phyloP scores from a whole-genome alignment of 805 yeast species.

The Wickerhamiella kurtzmanii region DNA sequence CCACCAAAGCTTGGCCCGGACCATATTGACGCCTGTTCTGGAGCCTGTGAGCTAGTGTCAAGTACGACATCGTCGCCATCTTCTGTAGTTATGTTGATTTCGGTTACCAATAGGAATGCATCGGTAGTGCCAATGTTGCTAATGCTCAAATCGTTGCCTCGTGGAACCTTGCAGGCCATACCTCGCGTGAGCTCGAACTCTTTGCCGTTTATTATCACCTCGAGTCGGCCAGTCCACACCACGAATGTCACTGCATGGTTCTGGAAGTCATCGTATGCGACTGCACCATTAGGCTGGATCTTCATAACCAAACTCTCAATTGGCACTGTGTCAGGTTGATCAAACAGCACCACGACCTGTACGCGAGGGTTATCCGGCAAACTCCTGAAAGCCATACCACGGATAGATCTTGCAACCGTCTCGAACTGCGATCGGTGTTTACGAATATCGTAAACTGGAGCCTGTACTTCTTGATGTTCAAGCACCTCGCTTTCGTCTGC shows the following conservation, averaged over 20 bases:
- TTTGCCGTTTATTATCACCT: conserved; percentile 9
- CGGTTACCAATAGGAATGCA: conserved; percentile 4
- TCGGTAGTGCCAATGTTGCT: conserved; percentile 7
- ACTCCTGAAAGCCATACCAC: conserved; percentile 7
- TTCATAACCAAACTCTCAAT: conserved; percentile 9
- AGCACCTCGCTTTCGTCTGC: conserved; percentile 4
- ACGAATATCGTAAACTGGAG: conserved; percentile 9
- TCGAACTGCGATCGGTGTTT: conserved; percentile 5
- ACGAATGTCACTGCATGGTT: conserved; percentile 13
- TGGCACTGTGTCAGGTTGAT: conserved; percentile 3
- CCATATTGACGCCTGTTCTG: neutral
- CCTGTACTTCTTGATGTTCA: conserved; percentile 4
- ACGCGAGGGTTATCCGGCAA: conserved; percentile 5
- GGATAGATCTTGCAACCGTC: conserved; percentile 14
- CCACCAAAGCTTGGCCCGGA: neutral
- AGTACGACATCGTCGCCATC: neutral
- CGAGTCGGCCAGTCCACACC: conserved; percentile 14
- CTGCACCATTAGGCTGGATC: conserved; percentile 11
- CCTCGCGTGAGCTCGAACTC: conserved; percentile 13
- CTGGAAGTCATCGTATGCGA: conserved; percentile 9
- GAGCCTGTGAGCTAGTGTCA: neutral
- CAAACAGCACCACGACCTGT: conserved; percentile 7
- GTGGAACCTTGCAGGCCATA: conserved; percentile 15
- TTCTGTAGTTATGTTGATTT: neutral
- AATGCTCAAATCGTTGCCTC: conserved; percentile 14